Base-by-base conservation (phyloP, 768 basidiomycete species). In the Suillus lakei region DNA sequence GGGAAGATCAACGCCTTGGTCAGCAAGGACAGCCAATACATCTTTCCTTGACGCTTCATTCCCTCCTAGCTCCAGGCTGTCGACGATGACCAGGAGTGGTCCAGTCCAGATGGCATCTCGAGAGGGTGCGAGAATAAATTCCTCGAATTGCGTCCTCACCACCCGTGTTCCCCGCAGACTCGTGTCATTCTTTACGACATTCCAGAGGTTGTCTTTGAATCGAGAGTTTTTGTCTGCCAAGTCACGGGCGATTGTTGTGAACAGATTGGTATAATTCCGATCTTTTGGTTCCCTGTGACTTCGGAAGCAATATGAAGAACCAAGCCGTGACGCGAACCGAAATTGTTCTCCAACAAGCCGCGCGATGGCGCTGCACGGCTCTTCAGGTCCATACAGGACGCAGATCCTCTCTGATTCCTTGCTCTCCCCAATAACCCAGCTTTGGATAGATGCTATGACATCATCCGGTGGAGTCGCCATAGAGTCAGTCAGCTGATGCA, bases 161-260 rank as follows among this genome's bases (percentile, higher is more conserved):
- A 26, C 41, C 12, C 4, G 18, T n/a, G 59, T 60, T 9, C 4
- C 8, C 21, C 44, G 44, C 21, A 44, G 44, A 21, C 44, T 44
- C 21, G 44, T 44, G 21, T 44, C 21, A 21, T 71, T 74, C 16
- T 68, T 65, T 2, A 74, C 66, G 6, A 63, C 46, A 23, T 16
- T 56, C n/a, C 62, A 65, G 16, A 75, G 66, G 26, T 66, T 64
- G 3, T 60, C 30, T 36, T 68, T 69, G 48, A 63, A 75, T 28
- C 74, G 72, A 28, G 54, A 58, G 30, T 79, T 65, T 26, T 74
- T 71, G 5, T 76, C 74, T 32, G 77, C 76, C 23, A 79, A 68
- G 36, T 78, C 69, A 12, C 66, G 65, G 3, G 78, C 76, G 7
- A 79, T 72, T 36, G 77, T 79, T n/a, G 70, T 71, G 67, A 78